phyloP scores from a whole-genome alignment of 1,284 basidiomycete genomes.

The Veloboletus limbatus region DNA sequence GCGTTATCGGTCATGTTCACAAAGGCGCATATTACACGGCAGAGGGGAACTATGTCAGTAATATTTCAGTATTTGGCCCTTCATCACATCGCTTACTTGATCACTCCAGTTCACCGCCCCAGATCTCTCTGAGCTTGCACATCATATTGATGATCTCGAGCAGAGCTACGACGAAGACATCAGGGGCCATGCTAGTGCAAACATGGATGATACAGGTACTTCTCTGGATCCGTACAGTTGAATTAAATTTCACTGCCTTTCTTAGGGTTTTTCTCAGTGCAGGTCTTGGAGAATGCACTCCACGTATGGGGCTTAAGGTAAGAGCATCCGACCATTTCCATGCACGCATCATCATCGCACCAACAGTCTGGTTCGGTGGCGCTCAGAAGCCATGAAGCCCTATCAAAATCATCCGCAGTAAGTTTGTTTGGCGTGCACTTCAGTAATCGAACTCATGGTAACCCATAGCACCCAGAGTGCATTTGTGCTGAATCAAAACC shows the following conservation, averaged over 20 bases:
- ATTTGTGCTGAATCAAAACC: constrained; percentile 84
- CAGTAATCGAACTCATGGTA: constrained; percentile 11
- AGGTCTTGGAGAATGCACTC: constrained; percentile 78
- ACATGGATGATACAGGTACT: constrained; percentile 86
- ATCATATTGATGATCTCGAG: constrained; percentile 62
- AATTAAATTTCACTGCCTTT: constrained; percentile 2
- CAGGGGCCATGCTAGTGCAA: constrained; percentile 52
- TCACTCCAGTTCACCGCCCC: constrained; percentile 71
- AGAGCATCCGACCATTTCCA: constrained; percentile 19
- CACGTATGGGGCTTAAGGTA: constrained; percentile 82
- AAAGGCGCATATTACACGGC: constrained; percentile 10
- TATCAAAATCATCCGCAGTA: constrained; percentile 81
- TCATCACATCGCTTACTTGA: constrained; percentile 16
- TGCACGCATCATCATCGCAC: constrained; percentile 10
- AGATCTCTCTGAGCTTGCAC: constrained; percentile 82
- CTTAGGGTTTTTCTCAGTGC: constrained; percentile 85
- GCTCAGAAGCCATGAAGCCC: constrained; percentile 75
- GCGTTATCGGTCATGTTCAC: constrained; percentile 9
- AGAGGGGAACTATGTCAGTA: constrained; percentile 71
- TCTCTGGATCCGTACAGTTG: background rate
- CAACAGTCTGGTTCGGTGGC: constrained; percentile 73
- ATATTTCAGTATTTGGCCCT: background rate
- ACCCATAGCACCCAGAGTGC: constrained; percentile 70
- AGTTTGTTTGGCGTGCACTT: constrained; percentile 26
- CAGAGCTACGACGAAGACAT: constrained; percentile 52